phyloP scores from a whole-genome alignment of 441 rosid species.

The Syzygium malaccense region DNA sequence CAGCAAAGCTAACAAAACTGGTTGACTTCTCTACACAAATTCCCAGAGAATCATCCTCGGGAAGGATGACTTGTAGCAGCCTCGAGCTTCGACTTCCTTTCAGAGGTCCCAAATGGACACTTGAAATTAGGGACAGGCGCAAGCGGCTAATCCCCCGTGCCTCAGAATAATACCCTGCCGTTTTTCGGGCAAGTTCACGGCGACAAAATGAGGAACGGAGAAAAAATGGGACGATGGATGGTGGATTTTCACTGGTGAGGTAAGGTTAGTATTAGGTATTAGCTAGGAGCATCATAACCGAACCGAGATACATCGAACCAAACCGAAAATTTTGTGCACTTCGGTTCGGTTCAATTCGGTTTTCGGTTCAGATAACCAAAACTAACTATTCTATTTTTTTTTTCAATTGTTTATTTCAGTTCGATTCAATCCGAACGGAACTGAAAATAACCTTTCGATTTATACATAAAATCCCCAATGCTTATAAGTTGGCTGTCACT shows the following conservation, averaged over 20 bases:
- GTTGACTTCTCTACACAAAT: neutral
- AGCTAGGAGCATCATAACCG: no score
- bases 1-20: no score
- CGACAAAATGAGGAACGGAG: neutral
- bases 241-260: neutral
- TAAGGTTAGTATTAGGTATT: neutral
- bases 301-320: no score
- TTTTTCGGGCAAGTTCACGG: neutral
- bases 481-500: no score
- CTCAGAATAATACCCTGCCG: neutral
- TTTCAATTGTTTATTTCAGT: no score
- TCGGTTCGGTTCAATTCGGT: fast-evolving
- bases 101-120: neutral
- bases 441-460: no score
- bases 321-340: no score
- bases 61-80: neutral
- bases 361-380: no score
- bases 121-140: neutral
- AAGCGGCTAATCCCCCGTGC: neutral
- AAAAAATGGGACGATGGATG: neutral
- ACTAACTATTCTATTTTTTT: no score
- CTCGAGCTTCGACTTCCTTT: neutral
- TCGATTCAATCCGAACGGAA: no score
- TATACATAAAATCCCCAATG: no score
- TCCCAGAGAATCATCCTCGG: neutral